phyloP scores from a whole-genome alignment of 768 basidiomycete species.

The Mycena leptocephala region DNA sequence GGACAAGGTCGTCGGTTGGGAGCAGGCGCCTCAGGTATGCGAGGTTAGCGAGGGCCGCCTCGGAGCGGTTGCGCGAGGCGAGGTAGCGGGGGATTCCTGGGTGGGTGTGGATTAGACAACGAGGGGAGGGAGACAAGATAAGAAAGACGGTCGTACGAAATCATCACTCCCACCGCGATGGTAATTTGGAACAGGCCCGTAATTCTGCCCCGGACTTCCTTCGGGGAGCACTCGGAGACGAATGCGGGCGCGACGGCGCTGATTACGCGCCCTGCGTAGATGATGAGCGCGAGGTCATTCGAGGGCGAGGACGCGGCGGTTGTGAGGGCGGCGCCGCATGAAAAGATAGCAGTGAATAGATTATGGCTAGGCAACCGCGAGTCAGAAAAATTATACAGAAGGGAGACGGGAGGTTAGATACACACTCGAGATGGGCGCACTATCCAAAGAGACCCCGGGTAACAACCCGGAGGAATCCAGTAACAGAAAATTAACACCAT shows the following conservation, averaged over 20 bases:
- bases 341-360: slow-evolving; percentile 77
- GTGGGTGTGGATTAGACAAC: too few species aligned
- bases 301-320: slow-evolving; percentile 70
- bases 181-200: slow-evolving; percentile 84
- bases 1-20: slow-evolving; percentile 59
- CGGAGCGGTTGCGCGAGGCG: slow-evolving; percentile 72
- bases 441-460: too few species aligned
- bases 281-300: slow-evolving; percentile 73
- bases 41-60: slow-evolving; percentile 72
- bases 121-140: not conserved
- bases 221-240: slow-evolving; percentile 91
- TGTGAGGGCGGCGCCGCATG: slow-evolving; percentile 82
- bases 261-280: slow-evolving; percentile 87
- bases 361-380: slow-evolving; percentile 51
- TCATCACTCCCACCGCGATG: slow-evolving; percentile 88
- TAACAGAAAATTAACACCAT: too few species aligned
- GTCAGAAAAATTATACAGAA: not conserved
- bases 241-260: slow-evolving; percentile 87
- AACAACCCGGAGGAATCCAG: too few species aligned
- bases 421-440: slow-evolving; percentile 79
- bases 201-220: slow-evolving; percentile 89
- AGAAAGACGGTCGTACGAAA: slow-evolving; percentile 72
- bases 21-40: slow-evolving; percentile 73
- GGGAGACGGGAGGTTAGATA: slow-evolving; percentile 8
- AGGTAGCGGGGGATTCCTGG: slow-evolving; percentile 85